These are phyloP conservation scores for Eimeria zaria DNA, from an alignment of 169 alveolate genomes.

Conservation along the genomic window DNA sequence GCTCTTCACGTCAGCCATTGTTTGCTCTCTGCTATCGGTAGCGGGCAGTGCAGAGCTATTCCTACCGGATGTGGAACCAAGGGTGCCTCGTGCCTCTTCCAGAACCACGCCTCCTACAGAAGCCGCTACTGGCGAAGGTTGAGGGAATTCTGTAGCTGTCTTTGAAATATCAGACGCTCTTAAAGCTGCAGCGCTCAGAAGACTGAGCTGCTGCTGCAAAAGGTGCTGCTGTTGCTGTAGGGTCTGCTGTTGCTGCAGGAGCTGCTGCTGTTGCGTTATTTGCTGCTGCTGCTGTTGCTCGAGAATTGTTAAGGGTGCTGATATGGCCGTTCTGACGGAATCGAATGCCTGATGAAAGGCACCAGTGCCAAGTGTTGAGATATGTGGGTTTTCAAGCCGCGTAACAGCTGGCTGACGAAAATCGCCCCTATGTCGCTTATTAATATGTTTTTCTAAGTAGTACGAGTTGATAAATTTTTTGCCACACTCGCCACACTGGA, in stretches of 20 bases:
- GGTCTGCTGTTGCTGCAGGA: conserved; percentile 60
- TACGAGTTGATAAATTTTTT: conserved; percentile 82
- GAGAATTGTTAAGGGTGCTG: conserved; percentile 46
- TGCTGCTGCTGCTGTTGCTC: conserved; percentile 74
- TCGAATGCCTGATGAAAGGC: conserved; percentile 25
- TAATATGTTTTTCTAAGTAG: conserved; percentile 78
- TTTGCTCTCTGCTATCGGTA: background rate
- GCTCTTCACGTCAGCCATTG: conserved; percentile 44
- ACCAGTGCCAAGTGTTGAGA: conserved; percentile 9
- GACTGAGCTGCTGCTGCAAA: conserved; percentile 67
- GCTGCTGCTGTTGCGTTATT: conserved; percentile 60
- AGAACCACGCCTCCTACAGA: conserved; percentile 14
- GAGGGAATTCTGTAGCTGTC: background rate
- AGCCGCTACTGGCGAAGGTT: conserved; percentile 8
- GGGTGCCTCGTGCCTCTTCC: conserved; percentile 24
- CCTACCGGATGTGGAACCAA: background rate
- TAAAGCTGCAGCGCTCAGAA: conserved; percentile 70
- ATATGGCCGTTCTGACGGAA: background rate
- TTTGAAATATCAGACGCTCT: background rate
- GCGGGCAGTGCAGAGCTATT: conserved; percentile 3
- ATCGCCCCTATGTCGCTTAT: conserved; percentile 77
- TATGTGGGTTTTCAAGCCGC: conserved; percentile 22
- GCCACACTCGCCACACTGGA: conserved; percentile 84
- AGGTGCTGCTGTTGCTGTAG: conserved; percentile 70
- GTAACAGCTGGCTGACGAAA: background rate